Base-by-base conservation (phyloP, 1,284 basidiomycete species). In the Naganishia cerealis region DNA sequence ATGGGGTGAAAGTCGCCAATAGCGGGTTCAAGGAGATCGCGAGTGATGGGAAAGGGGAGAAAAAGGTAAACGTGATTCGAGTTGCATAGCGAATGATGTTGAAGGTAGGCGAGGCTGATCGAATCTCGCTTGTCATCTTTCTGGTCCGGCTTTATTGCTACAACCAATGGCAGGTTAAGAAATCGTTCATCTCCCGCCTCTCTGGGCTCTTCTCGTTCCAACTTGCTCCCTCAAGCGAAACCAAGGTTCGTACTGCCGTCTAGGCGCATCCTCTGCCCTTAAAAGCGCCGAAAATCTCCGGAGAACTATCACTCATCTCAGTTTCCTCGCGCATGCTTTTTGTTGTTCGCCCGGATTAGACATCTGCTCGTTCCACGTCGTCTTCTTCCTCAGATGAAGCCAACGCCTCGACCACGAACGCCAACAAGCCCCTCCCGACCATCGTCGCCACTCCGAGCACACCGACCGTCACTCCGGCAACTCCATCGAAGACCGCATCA, bases 171-270 rank as follows among this genome's bases (percentile, higher is more conserved):
- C 38, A 68, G 46, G 40, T 24, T 12, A 68, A 65, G 43, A 63
- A 58, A 36, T 62, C 59, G 8, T 24, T 68, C 24, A 33, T 68
- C 48, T 46, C 67, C 50, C 67, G 67, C 40, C 33, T 68, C 18
- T 68, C 67, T 38, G 67, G 67, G 4, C 57, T 65, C 26, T 63
- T 68, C 46, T 48, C 53, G 2, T 57, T 40, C 43, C 55, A 54
- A 18, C 46, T 50, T 13, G n/a, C 46, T 10, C 4, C 46, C 13
- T 24, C 46, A 33, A 50, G 56, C 16, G 67, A 63, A 9, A 58
- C 42, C 53, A 63, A 68, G 55, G 67, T 63, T 40, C 55, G 62
- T 26, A 26, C 26, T 0, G 13, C 24, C 48, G 53, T n/a, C 43
- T 43, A 12, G 15, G 42, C 13, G n/a, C 5, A 40, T 40, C 39